Conservation (phyloP, 352 stramenopile genomes). For the Globisporangium cylindrosporum region DNA sequence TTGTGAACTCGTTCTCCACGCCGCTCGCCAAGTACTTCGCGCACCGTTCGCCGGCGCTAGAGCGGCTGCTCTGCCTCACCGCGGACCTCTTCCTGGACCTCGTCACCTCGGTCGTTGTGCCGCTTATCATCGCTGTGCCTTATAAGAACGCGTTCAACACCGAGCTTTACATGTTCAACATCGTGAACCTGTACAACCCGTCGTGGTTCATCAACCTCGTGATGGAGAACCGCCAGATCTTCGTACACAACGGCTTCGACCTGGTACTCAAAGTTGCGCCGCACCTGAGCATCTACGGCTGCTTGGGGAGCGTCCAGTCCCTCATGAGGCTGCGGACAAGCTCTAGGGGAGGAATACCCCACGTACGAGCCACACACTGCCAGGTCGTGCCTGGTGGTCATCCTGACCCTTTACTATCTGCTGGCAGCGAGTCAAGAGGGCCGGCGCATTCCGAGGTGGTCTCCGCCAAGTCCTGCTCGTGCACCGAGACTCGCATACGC, state of each 20-base stretch:
- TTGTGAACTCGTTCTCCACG: conserved; percentile 27
- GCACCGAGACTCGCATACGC: not conserved
- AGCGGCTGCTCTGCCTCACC: conserved; percentile 19
- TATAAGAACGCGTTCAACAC: conserved; percentile 18
- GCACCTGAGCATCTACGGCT: conserved; percentile 23
- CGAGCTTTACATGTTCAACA: conserved; percentile 1
- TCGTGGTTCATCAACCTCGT: conserved; percentile 23
- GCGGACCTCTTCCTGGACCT: conserved; percentile 21
- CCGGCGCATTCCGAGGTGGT: not conserved
- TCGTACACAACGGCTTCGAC: conserved; percentile 15
- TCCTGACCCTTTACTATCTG: too few species aligned
- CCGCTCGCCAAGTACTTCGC: conserved; percentile 22
- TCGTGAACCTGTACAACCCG: conserved; percentile 15
- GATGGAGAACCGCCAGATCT: conserved; percentile 26
- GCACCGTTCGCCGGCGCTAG: conserved; percentile 14
- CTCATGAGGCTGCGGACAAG: conserved; percentile 4
- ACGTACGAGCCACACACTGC: not conserved
- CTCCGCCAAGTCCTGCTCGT: not conserved
- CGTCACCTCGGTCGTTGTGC: conserved; percentile 13
- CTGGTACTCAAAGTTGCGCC: conserved; percentile 22
- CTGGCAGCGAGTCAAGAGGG: not conserved
- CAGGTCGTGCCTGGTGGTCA: not conserved
- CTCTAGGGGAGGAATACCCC: not conserved
- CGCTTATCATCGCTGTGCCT: conserved; percentile 17
- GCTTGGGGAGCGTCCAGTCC: conserved; percentile 15